phyloP scores from a whole-genome alignment of 106 monocot species.

The Phalaenopsis aphrodite region DNA sequence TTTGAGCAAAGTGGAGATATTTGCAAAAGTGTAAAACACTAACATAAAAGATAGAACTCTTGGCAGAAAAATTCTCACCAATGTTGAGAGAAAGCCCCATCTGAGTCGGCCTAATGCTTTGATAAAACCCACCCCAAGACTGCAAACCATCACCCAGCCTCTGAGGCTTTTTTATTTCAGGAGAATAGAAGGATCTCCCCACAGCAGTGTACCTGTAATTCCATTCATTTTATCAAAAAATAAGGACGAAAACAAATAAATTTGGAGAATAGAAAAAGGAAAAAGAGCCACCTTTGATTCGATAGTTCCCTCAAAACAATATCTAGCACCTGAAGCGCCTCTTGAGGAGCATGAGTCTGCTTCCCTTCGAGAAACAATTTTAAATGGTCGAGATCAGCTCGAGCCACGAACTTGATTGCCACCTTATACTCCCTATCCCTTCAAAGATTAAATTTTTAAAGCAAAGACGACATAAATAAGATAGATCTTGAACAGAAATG shows the following conservation, averaged over 20 bases:
- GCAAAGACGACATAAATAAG: neutral
- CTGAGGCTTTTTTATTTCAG: constrained; percentile 72
- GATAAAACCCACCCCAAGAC: constrained; percentile 91
- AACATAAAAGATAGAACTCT: neutral
- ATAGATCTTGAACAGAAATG: constrained; percentile 1
- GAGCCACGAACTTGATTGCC: constrained; percentile 74
- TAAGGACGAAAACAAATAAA: neutral
- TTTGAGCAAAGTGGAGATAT: neutral
- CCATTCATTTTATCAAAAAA: neutral
- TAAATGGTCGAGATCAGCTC: constrained; percentile 60
- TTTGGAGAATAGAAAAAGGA: neutral
- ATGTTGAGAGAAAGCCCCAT: constrained; percentile 94
- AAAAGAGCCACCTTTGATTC: constrained; percentile 48
- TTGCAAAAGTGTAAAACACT: neutral
- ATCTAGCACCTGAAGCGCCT: constrained; percentile 70
- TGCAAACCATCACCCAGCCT: constrained; percentile 77
- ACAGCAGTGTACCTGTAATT: constrained; percentile 52
- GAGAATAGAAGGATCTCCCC: constrained; percentile 84
- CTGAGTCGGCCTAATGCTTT: constrained; percentile 89
- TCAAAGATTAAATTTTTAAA: constrained; percentile 2
- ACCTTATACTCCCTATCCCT: constrained; percentile 73
- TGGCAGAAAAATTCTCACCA: constrained; percentile 25
- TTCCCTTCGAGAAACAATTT: constrained; percentile 60
- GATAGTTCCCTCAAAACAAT: constrained; percentile 71
- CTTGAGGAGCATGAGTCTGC: constrained; percentile 58